Percentiles rank a stretch among this genome's conserved stretches.
Conservation (phyloP, 1,139 yeast genomes). For the Candida tropicalis region DNA sequence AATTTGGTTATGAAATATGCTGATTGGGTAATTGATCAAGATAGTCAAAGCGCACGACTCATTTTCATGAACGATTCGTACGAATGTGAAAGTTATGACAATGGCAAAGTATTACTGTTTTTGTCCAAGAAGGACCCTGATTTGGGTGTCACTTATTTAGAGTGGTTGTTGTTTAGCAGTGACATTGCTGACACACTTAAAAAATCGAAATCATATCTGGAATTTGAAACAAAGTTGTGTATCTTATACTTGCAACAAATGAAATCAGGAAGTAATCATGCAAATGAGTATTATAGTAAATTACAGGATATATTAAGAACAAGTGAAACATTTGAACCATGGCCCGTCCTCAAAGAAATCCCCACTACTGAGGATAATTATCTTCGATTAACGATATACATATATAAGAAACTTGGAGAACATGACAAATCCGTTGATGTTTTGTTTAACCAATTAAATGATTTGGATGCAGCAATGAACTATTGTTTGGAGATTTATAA, state of each 20-base stretch:
- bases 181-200: slow-evolving; percentile 46
- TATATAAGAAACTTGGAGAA: slow-evolving; percentile 61
- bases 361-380: slow-evolving; percentile 40
- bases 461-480: slow-evolving; percentile 57
- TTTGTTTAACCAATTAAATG: slow-evolving; percentile 58
- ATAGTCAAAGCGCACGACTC: slow-evolving; percentile 30
- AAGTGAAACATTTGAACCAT: slow-evolving; percentile 46
- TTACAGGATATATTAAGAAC: slow-evolving; percentile 39
- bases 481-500: slow-evolving; percentile 60
- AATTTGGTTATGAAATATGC: slow-evolving; percentile 63
- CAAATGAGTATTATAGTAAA: slow-evolving; percentile 33
- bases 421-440: slow-evolving; percentile 69
- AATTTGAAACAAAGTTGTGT: slow-evolving; percentile 57
- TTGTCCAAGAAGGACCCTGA: slow-evolving; percentile 26
- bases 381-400: slow-evolving; percentile 53
- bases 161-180: slow-evolving; percentile 50
- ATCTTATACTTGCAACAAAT: slow-evolving; percentile 52
- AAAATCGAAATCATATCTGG: slow-evolving; percentile 29
- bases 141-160: slow-evolving; percentile 59
- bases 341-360: slow-evolving; percentile 42
- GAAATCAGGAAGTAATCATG: slow-evolving; percentile 20
- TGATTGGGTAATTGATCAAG: slow-evolving; percentile 50
- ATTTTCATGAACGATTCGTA: slow-evolving; percentile 71
- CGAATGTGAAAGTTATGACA: slow-evolving; percentile 63
- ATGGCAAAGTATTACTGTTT: slow-evolving; percentile 54